These are phyloP conservation scores for Ochromonas danica DNA, from an alignment of 108 stramenopile genomes.

Conservation along the genomic window DNA sequence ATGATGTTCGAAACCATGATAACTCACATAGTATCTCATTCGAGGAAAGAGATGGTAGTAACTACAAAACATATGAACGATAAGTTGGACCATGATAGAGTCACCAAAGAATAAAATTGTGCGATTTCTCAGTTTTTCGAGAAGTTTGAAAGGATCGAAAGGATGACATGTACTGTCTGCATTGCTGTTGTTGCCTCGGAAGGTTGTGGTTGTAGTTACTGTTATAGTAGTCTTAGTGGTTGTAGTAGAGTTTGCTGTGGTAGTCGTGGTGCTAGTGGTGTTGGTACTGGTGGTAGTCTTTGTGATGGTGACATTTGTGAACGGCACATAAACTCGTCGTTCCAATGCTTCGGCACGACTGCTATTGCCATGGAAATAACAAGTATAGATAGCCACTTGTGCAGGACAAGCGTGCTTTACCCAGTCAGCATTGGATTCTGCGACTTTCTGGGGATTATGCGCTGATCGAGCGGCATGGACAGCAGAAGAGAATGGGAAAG, in stretches of 20 bases:
- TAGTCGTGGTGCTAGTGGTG: too few species aligned
- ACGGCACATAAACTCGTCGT: not conserved
- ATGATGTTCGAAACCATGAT: too few species aligned
- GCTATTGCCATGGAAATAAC: not conserved
- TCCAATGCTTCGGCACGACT: not conserved
- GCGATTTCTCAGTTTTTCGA: not conserved
- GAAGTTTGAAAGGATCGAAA: not conserved
- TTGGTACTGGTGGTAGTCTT: too few species aligned
- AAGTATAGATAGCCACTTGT: not conserved
- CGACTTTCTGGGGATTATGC: too few species aligned
- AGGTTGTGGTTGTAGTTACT: not conserved
- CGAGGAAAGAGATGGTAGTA: not conserved
- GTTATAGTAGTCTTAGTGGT: too few species aligned
- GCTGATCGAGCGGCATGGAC: too few species aligned
- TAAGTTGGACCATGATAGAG: not conserved
- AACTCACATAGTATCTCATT: not conserved
- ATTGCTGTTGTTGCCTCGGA: not conserved
- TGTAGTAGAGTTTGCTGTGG: too few species aligned
- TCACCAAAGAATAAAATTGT: constrained; percentile 1
- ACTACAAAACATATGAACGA: not conserved
- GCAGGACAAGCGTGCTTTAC: not conserved
- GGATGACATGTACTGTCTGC: not conserved
- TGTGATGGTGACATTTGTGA: too few species aligned
- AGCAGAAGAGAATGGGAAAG: too few species aligned
- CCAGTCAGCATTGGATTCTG: too few species aligned